A percentile compares a stretch with the other conserved stretches of the same genome.
phyloP scores from a whole-genome alignment of 371 early-diverging fungal genomes.

The Circinella umbellata region DNA sequence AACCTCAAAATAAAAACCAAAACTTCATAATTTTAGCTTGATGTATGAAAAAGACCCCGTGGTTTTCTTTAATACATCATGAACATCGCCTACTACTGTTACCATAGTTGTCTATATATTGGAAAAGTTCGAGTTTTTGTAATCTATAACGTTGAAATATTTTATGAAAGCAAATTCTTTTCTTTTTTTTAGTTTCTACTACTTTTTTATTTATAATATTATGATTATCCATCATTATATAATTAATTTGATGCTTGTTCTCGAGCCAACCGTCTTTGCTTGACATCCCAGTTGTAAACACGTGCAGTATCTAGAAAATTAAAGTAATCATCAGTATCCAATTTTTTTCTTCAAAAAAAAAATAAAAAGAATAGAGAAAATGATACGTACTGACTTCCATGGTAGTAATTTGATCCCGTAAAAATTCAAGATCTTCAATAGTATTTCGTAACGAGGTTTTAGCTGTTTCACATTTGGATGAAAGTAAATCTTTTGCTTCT shows the following conservation, averaged over 20 bases:
- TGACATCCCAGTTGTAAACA: slow-evolving; percentile 98
- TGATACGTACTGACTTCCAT: slow-evolving; percentile 90
- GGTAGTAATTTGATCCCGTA: slow-evolving; percentile 96
- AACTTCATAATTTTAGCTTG: too few relatives aligned
- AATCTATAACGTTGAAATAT: too few relatives aligned
- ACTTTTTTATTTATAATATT: background rate
- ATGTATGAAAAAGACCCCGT: too few relatives aligned
- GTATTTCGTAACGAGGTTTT: slow-evolving; percentile 71
- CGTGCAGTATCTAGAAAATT: slow-evolving; percentile 81
- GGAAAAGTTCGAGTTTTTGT: too few relatives aligned
- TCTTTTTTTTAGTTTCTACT: background rate
- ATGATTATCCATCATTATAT: background rate
- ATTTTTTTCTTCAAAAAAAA: background rate
- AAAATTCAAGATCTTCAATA: slow-evolving; percentile 90
- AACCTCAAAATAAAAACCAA: too few relatives aligned
- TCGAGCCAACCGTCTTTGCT: slow-evolving; percentile 71
- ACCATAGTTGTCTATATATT: too few relatives aligned
- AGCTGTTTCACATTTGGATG: slow-evolving; percentile 80
- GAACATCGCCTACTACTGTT: too few relatives aligned
- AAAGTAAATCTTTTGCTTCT: slow-evolving; percentile 87
- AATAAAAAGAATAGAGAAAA: background rate
- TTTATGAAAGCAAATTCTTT: too few relatives aligned
- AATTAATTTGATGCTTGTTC: slow-evolving; percentile 33
- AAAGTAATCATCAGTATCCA: background rate
- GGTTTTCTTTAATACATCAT: too few relatives aligned